phyloP scores from a whole-genome alignment of 805 yeast genomes.

The Metschnikowia gelsemii region DNA sequence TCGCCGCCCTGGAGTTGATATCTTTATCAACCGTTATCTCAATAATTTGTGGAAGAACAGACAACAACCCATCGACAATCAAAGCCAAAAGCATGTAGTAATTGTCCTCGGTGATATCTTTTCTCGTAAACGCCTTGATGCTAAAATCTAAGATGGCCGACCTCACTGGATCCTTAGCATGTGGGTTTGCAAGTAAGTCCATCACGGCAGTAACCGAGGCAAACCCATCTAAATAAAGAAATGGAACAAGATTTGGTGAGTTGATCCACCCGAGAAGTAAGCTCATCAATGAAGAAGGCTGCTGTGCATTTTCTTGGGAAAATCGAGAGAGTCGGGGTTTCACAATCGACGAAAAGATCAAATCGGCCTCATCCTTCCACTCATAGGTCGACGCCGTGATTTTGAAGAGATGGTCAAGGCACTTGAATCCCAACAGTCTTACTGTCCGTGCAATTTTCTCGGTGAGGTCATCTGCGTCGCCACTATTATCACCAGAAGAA shows the following conservation, averaged over 20 bases:
- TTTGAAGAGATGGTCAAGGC: conserved; percentile 56
- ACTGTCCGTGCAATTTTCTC: conserved; percentile 54
- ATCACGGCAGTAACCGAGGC: conserved; percentile 57
- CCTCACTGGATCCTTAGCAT: conserved; percentile 68
- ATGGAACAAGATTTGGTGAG: conserved; percentile 43
- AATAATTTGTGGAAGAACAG: conserved; percentile 51
- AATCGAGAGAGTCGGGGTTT: conserved; percentile 66
- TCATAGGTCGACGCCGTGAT: conserved; percentile 48
- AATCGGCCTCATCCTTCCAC: conserved; percentile 53
- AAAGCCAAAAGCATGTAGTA: conserved; percentile 51
- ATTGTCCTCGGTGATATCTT: conserved; percentile 36
- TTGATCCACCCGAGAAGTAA: conserved; percentile 58
- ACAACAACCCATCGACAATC: conserved; percentile 57
- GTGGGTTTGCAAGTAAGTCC: conserved; percentile 48
- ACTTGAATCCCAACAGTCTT: conserved; percentile 67
- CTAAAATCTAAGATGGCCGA: conserved; percentile 55
- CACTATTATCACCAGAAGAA: conserved; percentile 1
- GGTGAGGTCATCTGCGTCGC: conserved; percentile 14
- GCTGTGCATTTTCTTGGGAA: conserved; percentile 76
- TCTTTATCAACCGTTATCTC: conserved; percentile 41
- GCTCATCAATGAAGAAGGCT: conserved; percentile 73
- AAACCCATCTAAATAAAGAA: conserved; percentile 55
- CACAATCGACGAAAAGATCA: conserved; percentile 55
- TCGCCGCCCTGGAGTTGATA: conserved; percentile 52
- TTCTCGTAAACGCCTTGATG: conserved; percentile 43